Evolutionary conservation across 495 filamentous ascomycete genomes (phyloP).

Genomic region (Penicillium pulvis): DNA sequence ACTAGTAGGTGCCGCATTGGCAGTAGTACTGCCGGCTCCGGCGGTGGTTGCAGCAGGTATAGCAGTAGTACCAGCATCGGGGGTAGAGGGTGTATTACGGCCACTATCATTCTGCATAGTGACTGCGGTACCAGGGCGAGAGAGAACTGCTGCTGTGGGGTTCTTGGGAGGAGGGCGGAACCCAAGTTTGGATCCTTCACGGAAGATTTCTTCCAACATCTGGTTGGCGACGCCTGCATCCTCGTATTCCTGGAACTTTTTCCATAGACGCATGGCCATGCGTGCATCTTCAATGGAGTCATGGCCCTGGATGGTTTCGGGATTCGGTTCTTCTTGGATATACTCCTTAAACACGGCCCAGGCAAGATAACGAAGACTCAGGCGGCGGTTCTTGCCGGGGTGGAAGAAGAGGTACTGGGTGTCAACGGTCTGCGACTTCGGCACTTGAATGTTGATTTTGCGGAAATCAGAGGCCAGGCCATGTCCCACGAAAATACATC

Average conservation of each 20-base stretch:
- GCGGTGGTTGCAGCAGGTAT: constrained; percentile 12
- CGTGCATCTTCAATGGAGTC: constrained; percentile 93
- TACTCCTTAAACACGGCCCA: constrained; percentile 86
- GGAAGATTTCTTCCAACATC: constrained; percentile 82
- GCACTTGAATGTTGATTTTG: constrained; percentile 95
- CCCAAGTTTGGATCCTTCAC: constrained; percentile 65
- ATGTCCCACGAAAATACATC: constrained; percentile 92
- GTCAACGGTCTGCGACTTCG: constrained; percentile 87
- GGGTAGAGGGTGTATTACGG: constrained; percentile 46
- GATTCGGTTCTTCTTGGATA: constrained; percentile 76
- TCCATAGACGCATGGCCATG: constrained; percentile 85
- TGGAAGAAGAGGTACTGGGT: constrained; percentile 85
- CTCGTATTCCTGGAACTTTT: constrained; percentile 84
- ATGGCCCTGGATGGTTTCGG: constrained; percentile 56
- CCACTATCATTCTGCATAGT: constrained; percentile 47
- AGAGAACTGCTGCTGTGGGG: constrained; percentile 35
- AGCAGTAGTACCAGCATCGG: constrained; percentile 28
- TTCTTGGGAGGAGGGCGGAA: constrained; percentile 70
- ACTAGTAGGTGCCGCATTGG: constrained; percentile 27
- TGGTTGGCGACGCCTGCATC: constrained; percentile 75
- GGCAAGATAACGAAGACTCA: constrained; percentile 85
- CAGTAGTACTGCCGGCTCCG: constrained; percentile 6
- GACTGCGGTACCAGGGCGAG: constrained; percentile 48
- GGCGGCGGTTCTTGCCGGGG: constrained; percentile 64
- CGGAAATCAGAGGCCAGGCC: constrained; percentile 92